Evolutionary conservation across 352 stramenopile species (phyloP).

Genomic region (Thalassiosira livingstoniorum): DNA sequence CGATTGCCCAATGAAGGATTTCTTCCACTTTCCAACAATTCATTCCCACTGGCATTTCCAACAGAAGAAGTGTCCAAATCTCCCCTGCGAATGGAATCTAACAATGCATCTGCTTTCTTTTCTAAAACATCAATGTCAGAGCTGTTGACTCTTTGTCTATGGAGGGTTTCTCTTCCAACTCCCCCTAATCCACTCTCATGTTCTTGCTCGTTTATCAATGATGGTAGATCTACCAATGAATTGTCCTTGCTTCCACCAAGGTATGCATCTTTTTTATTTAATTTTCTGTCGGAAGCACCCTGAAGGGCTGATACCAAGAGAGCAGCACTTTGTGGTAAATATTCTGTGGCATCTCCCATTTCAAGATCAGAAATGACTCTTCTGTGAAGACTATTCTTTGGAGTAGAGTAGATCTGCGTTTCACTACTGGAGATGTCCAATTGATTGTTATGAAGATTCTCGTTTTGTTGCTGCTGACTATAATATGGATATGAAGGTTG

Average conservation of each 20-base stretch:
- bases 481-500: background rate
- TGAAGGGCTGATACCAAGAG: constrained; percentile 33
- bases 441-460: background rate
- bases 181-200: background rate
- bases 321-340: constrained; percentile 52
- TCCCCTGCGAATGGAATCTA: constrained; percentile 30
- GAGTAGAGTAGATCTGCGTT: background rate
- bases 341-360: constrained; percentile 29
- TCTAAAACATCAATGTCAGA: constrained; percentile 26
- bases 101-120: constrained; percentile 23
- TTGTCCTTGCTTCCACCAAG: background rate
- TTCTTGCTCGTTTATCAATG: constrained; percentile 14
- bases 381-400: background rate
- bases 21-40: background rate
- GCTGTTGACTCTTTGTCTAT: background rate
- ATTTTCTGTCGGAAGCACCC: background rate
- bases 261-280: background rate
- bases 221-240: constrained; percentile 2
- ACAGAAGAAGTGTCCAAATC: constrained; percentile 2
- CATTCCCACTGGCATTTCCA: too few species aligned
- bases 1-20: background rate
- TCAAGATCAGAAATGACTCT: constrained; percentile 12
- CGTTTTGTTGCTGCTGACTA: background rate
- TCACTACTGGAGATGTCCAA: background rate
- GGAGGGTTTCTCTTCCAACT: background rate